Evolutionary conservation across 805 yeast species (phyloP).

Genomic region (Teunomyces aglyptinius): DNA sequence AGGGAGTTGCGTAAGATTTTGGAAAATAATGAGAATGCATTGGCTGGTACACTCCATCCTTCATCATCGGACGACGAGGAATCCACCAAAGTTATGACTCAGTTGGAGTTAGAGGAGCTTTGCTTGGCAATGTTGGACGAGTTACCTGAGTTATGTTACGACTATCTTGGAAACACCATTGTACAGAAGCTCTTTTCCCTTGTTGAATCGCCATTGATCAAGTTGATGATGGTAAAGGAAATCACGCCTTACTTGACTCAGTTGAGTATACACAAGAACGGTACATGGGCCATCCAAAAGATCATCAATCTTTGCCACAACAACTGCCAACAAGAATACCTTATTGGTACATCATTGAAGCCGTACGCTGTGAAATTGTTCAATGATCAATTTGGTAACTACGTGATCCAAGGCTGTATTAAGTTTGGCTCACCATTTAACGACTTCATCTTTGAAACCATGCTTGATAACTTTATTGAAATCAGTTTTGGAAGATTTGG

Average conservation of each 20-base stretch:
- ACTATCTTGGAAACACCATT: constrained; percentile 92
- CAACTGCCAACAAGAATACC: constrained; percentile 44
- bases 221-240: constrained; percentile 75
- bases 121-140: constrained; percentile 84
- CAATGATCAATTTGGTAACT: constrained; percentile 95
- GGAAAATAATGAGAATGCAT: constrained; percentile 31
- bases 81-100: constrained; percentile 27
- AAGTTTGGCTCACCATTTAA: constrained; percentile 88
- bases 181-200: constrained; percentile 85
- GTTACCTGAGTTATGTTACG: constrained; percentile 86
- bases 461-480: constrained; percentile 72
- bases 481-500: constrained; percentile 91
- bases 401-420: constrained; percentile 90
- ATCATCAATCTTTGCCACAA: constrained; percentile 69
- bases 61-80: constrained; percentile 9
- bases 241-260: constrained; percentile 81
- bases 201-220: constrained; percentile 62
- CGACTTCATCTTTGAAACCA: constrained; percentile 83
- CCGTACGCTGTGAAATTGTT: constrained; percentile 84
- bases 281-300: constrained; percentile 99
- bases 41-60: constrained; percentile 3
- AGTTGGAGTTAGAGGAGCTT: constrained; percentile 71
- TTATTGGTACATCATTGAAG: constrained; percentile 67
- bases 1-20: constrained; percentile 76
- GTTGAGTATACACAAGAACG: constrained; percentile 94